Evolutionary conservation across 176 grass and related monocot species (phyloP).

Genomic region (Musa itinerans): DNA sequence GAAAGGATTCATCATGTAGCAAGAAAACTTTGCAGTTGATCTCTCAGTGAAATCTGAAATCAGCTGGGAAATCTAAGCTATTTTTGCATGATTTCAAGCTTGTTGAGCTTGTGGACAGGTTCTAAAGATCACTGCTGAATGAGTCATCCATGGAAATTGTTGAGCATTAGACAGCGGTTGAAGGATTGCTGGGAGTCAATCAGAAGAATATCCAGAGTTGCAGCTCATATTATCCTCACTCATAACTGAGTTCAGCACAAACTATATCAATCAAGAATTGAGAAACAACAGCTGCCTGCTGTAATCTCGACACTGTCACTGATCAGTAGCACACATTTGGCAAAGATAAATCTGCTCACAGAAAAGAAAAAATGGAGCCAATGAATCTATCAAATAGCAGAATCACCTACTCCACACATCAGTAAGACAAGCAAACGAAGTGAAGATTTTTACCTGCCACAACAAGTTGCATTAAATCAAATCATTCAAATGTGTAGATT

Average conservation of each 20-base stretch:
- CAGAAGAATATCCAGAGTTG: background rate
- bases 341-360: no score
- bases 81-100: slow-evolving; percentile 33
- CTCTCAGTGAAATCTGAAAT: slow-evolving; percentile 70
- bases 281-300: slow-evolving; percentile 1
- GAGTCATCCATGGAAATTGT: slow-evolving; percentile 48
- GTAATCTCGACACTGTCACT: background rate
- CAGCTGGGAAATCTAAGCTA: slow-evolving; percentile 54
- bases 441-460: background rate
- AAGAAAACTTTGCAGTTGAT: slow-evolving; percentile 51
- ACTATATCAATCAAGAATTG: background rate
- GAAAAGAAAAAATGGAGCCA: no score
- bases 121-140: slow-evolving; percentile 40
- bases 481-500: background rate
- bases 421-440: no score
- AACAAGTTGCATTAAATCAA: background rate
- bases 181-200: slow-evolving; percentile 3
- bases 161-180: background rate
- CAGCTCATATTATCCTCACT: slow-evolving; percentile 21
- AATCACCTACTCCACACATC: no score
- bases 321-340: no score
- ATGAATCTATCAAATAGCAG: no score
- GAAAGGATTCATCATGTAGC: slow-evolving; percentile 43
- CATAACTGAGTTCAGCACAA: slow-evolving; percentile 28
- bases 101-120: slow-evolving; percentile 31